Conservation (phyloP, 345 rosid species). For the Linum lewisii region DNA sequence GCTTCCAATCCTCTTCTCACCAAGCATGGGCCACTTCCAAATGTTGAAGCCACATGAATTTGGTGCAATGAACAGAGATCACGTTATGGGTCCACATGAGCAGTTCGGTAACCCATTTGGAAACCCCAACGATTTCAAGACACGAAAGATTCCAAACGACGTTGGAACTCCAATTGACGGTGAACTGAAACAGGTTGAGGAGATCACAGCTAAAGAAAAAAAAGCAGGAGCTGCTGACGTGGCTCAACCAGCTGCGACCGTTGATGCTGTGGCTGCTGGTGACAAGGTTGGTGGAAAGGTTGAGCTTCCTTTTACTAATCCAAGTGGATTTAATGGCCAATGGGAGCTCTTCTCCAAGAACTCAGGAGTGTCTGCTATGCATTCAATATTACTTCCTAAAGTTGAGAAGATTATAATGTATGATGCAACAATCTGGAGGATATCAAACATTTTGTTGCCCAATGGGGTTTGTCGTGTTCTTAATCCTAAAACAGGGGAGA, state of each 20-base stretch:
- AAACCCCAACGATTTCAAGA: constrained; percentile 10
- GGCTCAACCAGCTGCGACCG: constrained; percentile 6
- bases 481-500: not conserved
- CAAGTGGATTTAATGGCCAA: constrained; percentile 18
- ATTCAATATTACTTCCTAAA: constrained; percentile 13
- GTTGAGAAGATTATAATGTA: constrained; percentile 17
- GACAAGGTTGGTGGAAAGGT: constrained; percentile 30
- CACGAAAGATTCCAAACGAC: not conserved
- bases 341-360: constrained; percentile 20
- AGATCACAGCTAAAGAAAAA: not conserved
- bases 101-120: constrained; percentile 22
- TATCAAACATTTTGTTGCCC: constrained; percentile 9
- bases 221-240: not conserved
- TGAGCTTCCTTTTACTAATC: constrained; percentile 51
- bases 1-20: not conserved
- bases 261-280: constrained; percentile 51
- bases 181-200: not conserved
- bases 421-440: constrained; percentile 11
- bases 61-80: not conserved
- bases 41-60: not conserved
- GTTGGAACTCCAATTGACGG: constrained; percentile 5
- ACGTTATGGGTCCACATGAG: constrained; percentile 16
- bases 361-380: constrained; percentile 21
- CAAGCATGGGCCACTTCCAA: not conserved
- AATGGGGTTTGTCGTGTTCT: not conserved